phyloP scores from a whole-genome alignment of 805 yeast genomes.

The Zygosaccharomyces bailii region DNA sequence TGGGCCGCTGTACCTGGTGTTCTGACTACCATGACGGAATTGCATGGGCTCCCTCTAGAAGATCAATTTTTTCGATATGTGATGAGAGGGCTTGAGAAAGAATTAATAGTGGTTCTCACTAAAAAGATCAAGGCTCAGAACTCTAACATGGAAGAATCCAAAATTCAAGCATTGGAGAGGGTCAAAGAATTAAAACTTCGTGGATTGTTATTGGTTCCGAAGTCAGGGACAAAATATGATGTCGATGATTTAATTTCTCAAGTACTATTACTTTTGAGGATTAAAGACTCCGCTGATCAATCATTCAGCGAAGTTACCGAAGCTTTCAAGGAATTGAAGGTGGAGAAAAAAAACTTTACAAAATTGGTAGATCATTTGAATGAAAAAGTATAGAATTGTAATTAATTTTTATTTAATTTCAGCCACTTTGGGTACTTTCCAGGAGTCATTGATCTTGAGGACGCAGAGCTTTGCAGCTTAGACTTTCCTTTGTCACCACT shows the following conservation, averaged over 20 bases:
- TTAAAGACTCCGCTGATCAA: constrained; percentile 17
- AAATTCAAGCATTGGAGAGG: constrained; percentile 5
- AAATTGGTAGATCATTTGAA: constrained; percentile 9
- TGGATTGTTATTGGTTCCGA: constrained; percentile 1
- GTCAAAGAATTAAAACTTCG: constrained; percentile 7
- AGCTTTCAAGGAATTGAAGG: constrained; percentile 16
- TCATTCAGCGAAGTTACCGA: constrained; percentile 16
- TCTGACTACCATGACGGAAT: constrained; percentile 16
- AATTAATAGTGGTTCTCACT: constrained; percentile 17
- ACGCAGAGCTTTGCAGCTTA: not conserved
- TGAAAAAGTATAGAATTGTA: constrained; percentile 2
- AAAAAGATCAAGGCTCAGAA: constrained; percentile 5
- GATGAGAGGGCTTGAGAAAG: constrained; percentile 23
- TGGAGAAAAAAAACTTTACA: constrained; percentile 5
- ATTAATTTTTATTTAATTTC: constrained; percentile 38
- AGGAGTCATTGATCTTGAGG: constrained; percentile 7
- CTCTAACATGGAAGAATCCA: constrained; percentile 2
- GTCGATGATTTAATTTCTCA: constrained; percentile 11
- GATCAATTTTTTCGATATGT: constrained; percentile 14
- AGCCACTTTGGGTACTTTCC: constrained; percentile 42
- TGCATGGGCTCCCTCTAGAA: constrained; percentile 18
- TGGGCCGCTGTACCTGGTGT: constrained; percentile 28
- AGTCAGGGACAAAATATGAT: not conserved
- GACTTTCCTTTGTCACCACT: not conserved
- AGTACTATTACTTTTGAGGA: constrained; percentile 16